A percentile compares a stretch with the other conserved stretches of the same genome.
phyloP scores from a whole-genome alignment of 2,329 filamentous ascomycete species.

The Colletotrichum melonis region DNA sequence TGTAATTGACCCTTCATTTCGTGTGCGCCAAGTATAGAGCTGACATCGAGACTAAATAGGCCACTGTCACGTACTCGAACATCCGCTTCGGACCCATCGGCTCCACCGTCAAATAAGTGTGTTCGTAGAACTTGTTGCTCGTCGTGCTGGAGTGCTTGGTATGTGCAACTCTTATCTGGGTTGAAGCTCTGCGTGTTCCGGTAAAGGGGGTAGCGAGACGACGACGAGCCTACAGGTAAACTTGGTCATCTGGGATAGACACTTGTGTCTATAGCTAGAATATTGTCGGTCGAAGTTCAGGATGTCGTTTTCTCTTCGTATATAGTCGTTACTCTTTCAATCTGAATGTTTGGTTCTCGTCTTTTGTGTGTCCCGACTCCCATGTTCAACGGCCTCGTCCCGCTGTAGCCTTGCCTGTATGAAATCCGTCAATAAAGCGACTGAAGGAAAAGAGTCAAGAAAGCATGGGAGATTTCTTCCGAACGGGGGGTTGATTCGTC shows the following conservation, averaged over 20 bases:
- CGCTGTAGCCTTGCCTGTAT: too few species aligned
- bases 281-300: not conserved
- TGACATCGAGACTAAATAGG: slow-evolving; percentile 26
- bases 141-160: not conserved
- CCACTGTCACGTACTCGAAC: slow-evolving; percentile 59
- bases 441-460: too few species aligned
- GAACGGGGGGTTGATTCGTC: too few species aligned
- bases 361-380: too few species aligned
- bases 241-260: not conserved
- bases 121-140: not conserved
- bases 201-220: not conserved
- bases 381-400: too few species aligned
- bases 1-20: slow-evolving; percentile 24
- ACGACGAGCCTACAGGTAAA: not conserved
- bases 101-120: slow-evolving; percentile 46
- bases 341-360: not conserved
- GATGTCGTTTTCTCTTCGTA: not conserved
- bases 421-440: too few species aligned
- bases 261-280: not conserved
- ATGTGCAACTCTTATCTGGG: too few species aligned
- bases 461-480: too few species aligned
- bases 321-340: not conserved
- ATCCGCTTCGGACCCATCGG: slow-evolving; percentile 59
- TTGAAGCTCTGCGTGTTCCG: not conserved
- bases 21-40: not conserved